Percentiles rank a stretch among this genome's conserved stretches.
Evolutionary conservation across 2,329 filamentous ascomycete genomes (phyloP).

Genomic region (Verticillium isaacii): DNA sequence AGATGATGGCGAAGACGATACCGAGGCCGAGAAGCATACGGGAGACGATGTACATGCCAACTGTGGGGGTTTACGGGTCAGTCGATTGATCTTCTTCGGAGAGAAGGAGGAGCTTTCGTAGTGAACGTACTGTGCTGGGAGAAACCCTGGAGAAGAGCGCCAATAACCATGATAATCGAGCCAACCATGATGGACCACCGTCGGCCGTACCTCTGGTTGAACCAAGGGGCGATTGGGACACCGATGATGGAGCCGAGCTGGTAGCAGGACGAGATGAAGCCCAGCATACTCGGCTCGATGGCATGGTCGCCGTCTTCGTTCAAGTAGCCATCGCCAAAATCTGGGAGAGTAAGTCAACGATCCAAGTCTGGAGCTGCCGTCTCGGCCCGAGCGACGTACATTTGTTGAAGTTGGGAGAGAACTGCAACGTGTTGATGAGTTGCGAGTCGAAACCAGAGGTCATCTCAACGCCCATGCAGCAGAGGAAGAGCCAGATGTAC

Average conservation of each 20-base stretch:
- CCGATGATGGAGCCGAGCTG: constrained; percentile 49
- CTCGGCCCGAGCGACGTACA: background rate
- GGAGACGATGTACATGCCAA: constrained; percentile 46
- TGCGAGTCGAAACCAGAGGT: constrained; percentile 52
- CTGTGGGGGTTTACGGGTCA: background rate
- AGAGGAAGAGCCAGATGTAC: constrained; percentile 47
- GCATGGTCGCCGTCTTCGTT: constrained; percentile 14
- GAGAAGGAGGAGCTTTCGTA: too few species aligned
- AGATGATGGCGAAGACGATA: constrained; percentile 54
- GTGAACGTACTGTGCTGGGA: constrained; percentile 29
- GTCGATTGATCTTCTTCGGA: background rate
- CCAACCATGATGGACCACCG: constrained; percentile 52
- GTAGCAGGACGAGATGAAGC: constrained; percentile 50
- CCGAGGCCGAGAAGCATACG: constrained; percentile 56
- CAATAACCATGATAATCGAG: constrained; percentile 48
- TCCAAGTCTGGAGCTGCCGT: background rate
- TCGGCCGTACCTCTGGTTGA: constrained; percentile 44
- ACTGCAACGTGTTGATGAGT: constrained; percentile 34
- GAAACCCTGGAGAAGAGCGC: constrained; percentile 51
- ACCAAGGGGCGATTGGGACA: constrained; percentile 46
- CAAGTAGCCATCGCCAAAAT: constrained; percentile 14
- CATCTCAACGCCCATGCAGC: constrained; percentile 52
- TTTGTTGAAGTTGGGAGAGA: constrained; percentile 16
- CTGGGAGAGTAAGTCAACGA: background rate
- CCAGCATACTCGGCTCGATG: constrained; percentile 28